A percentile compares a stretch with the other conserved stretches of the same genome.
Evolutionary conservation across 139 green algal genomes (phyloP).

Genomic region (Raphidocelis subcapitata): DNA sequence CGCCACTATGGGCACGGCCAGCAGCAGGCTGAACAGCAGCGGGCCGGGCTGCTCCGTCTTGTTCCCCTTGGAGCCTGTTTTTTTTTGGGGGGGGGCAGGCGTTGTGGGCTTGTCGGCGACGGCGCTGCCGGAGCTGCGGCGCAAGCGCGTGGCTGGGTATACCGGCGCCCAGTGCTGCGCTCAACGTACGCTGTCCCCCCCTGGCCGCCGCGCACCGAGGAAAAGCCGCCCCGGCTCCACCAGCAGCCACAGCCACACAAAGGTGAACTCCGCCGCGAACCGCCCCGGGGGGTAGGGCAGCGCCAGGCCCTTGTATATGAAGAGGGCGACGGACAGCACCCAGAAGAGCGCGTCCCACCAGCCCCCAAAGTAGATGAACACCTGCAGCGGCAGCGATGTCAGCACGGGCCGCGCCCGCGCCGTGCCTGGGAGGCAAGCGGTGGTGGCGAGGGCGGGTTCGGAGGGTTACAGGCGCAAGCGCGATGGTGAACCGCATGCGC

Average conservation of each 20-base stretch:
- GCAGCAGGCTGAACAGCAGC: constrained; percentile 45
- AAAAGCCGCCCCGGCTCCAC: constrained; percentile 54
- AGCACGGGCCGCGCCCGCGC: constrained; percentile 48
- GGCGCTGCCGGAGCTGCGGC: neutral
- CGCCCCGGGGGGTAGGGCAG: constrained; percentile 49
- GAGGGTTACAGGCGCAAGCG: too few relatives aligned
- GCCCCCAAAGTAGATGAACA: constrained; percentile 58
- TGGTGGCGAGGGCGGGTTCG: too few relatives aligned
- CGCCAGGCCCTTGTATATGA: constrained; percentile 54
- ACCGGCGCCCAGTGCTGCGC: neutral
- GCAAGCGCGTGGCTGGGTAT: neutral
- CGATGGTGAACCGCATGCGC: too few relatives aligned
- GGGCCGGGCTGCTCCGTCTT: constrained; percentile 53
- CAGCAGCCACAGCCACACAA: constrained; percentile 51
- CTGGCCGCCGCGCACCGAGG: constrained; percentile 28
- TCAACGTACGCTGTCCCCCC: neutral
- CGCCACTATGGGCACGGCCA: constrained; percentile 42
- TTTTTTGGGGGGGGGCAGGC: neutral
- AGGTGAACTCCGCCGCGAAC: constrained; percentile 57
- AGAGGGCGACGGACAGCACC: constrained; percentile 51
- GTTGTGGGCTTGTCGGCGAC: neutral
- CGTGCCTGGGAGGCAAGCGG: too few relatives aligned
- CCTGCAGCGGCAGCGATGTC: constrained; percentile 45
- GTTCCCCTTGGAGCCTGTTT: constrained; percentile 61
- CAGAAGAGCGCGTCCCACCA: constrained; percentile 57